Percentiles rank a stretch among this genome's conserved stretches.
Evolutionary conservation across 371 early-diverging fungal species (phyloP).

Genomic region (Apophysomyces elegans): DNA sequence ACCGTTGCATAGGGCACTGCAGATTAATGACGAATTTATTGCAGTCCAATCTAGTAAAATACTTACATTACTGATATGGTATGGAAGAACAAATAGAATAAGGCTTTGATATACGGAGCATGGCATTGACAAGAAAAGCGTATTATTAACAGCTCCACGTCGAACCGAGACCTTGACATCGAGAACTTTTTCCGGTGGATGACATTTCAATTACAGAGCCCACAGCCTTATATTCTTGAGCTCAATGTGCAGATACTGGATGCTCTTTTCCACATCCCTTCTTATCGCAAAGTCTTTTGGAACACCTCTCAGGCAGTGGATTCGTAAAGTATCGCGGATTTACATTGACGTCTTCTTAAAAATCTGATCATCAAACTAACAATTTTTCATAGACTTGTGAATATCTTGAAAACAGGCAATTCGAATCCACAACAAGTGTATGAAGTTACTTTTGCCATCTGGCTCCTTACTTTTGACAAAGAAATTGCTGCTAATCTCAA

Average conservation of each 20-base stretch:
- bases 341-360: not conserved
- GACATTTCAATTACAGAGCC: constrained; percentile 69
- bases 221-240: constrained; percentile 78
- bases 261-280: constrained; percentile 69
- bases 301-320: constrained; percentile 62
- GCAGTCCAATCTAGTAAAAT: constrained; percentile 87
- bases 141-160: constrained; percentile 29
- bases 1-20: constrained; percentile 61
- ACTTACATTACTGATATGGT: constrained; percentile 68
- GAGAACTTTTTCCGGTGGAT: constrained; percentile 76
- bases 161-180: constrained; percentile 42
- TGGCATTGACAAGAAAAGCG: not conserved
- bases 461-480: constrained; percentile 85
- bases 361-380: not conserved
- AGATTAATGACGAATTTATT: constrained; percentile 87
- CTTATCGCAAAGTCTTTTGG: constrained; percentile 72
- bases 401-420: constrained; percentile 27
- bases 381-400: constrained; percentile 23
- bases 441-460: constrained; percentile 85
- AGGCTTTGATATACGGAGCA: not conserved
- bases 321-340: constrained; percentile 29
- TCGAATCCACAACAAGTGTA: constrained; percentile 88
- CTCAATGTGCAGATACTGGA: constrained; percentile 86
- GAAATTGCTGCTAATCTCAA: constrained; percentile 78
- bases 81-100: constrained; percentile 6